phyloP scores from a whole-genome alignment of 805 yeast genomes.

The Saccharomycopsis oosterbeekiorum region DNA sequence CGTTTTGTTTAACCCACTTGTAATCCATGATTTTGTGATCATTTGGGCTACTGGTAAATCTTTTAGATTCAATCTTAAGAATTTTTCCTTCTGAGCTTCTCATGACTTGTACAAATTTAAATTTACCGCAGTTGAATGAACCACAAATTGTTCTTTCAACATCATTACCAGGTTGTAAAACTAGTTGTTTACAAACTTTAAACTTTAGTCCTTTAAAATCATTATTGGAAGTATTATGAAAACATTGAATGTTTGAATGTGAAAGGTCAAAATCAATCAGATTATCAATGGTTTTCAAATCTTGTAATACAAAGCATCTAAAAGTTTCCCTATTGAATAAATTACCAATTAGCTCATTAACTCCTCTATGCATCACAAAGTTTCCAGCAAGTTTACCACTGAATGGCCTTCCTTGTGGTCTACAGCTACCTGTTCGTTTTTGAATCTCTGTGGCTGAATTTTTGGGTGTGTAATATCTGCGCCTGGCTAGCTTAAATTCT shows the following conservation, averaged over 20 bases:
- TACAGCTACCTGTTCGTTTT: conserved; percentile 13
- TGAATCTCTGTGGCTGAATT: conserved; percentile 12
- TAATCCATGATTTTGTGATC: background rate
- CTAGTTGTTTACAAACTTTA: background rate
- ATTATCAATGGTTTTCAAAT: background rate
- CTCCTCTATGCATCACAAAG: conserved; percentile 23
- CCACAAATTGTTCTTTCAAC: conserved; percentile 6
- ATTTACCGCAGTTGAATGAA: conserved; percentile 7
- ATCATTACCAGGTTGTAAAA: background rate
- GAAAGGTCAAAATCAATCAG: background rate
- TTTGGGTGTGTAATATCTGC: conserved; percentile 13
- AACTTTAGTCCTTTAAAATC: background rate
- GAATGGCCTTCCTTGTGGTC: conserved; percentile 31
- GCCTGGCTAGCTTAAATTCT: conserved; percentile 10
- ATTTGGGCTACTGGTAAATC: background rate
- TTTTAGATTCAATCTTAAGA: conserved; percentile 25
- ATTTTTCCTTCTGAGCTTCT: conserved; percentile 27
- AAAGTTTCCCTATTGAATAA: conserved; percentile 19
- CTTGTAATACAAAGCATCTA: background rate
- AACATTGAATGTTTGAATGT: background rate
- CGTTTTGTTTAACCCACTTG: conserved; percentile 27
- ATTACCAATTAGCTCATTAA: conserved; percentile 22
- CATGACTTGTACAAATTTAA: conserved; percentile 27
- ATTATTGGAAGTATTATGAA: background rate
- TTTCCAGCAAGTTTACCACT: conserved; percentile 24